Evolutionary conservation across 495 filamentous ascomycete genomes (phyloP), one percentile per base, ranked within the genome.

Genomic region (Xylaria sp.): DNA sequence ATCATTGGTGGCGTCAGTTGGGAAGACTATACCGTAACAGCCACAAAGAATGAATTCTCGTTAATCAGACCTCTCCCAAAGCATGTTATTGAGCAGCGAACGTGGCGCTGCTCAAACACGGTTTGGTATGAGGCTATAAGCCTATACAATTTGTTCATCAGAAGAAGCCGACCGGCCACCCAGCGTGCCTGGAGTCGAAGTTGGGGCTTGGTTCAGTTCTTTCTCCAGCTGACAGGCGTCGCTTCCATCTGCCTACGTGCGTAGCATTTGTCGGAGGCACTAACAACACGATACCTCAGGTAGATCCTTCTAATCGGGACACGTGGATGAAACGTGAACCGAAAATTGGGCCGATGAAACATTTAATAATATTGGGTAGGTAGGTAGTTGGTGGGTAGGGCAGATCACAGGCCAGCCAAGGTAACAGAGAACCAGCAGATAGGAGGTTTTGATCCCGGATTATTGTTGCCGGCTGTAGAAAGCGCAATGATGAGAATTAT

Each of bases 41-140:
- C 29, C n/a, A 61, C 26, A 61, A 68, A 41, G 40, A 61, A 63
- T 41, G 57, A 63, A 53, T 43, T 46, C 48, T 70, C 52, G 21
- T 35, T 63, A 53, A 63, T 31, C 46, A 63, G 46, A 63, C 46
- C 68, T 41, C 48, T 29, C 44, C 67, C 59, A 63, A 53, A 70
- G 24, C 68, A 43, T 70, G 46, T n/a, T 40, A 37, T 59, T 33
- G 15, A 63, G 58, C 59, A 70, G 58, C 24, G 31, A 21, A 50
- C 26, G 58, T 44, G 58, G 35, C 58, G 58, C 58, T 63, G 68
- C 59, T 70, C 44, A 15, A 33, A 24, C 68, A 70, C 19, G 44
- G 37, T 14, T 43, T 63, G 68, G 48, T 44, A 53, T 15, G 46
- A 70, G 61, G 48, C 52, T 15, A 21, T 29, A 8, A 15, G 31